Evolutionary conservation across 139 green algal species (phyloP).

Genomic region (Chlorella sp.): DNA sequence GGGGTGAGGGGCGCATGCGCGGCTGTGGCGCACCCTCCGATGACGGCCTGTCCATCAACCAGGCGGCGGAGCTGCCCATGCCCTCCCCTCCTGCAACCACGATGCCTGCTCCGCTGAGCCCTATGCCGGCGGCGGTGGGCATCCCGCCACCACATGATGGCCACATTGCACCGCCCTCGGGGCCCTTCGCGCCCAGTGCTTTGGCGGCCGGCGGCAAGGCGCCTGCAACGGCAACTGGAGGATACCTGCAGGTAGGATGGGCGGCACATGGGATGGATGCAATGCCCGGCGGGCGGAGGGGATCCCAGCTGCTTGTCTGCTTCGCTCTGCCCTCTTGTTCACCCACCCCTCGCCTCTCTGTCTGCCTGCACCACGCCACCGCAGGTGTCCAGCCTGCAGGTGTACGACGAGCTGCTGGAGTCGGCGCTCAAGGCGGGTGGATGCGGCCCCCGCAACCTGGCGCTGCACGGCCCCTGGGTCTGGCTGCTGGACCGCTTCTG

Average conservation of each 20-base stretch:
- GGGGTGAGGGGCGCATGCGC: not conserved
- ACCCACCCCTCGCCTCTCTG: not conserved
- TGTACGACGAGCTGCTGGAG: constrained; percentile 63
- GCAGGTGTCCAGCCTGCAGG: constrained; percentile 47
- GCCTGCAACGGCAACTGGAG: constrained; percentile 19
- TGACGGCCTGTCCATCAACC: not conserved
- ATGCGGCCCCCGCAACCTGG: constrained; percentile 52
- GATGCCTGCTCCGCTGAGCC: not conserved
- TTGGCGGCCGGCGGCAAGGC: constrained; percentile 1
- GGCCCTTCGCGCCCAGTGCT: not conserved
- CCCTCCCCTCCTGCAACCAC: no score
- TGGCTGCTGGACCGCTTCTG: constrained; percentile 64
- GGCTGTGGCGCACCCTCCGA: no score
- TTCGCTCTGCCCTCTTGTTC: no score
- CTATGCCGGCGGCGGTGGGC: constrained; percentile 6
- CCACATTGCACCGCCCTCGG: not conserved
- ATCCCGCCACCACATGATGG: not conserved
- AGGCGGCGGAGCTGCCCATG: constrained; percentile 1
- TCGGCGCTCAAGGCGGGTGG: constrained; percentile 47
- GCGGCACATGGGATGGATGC: no score
- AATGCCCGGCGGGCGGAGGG: no score
- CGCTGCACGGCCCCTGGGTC: constrained; percentile 48
- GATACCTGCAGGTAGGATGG: constrained; percentile 19
- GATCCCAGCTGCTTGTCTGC: no score
- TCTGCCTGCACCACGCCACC: not conserved